These are phyloP conservation scores for Penicillium odoratum DNA, from an alignment of 495 filamentous ascomycete genomes.

Conservation along the genomic window DNA sequence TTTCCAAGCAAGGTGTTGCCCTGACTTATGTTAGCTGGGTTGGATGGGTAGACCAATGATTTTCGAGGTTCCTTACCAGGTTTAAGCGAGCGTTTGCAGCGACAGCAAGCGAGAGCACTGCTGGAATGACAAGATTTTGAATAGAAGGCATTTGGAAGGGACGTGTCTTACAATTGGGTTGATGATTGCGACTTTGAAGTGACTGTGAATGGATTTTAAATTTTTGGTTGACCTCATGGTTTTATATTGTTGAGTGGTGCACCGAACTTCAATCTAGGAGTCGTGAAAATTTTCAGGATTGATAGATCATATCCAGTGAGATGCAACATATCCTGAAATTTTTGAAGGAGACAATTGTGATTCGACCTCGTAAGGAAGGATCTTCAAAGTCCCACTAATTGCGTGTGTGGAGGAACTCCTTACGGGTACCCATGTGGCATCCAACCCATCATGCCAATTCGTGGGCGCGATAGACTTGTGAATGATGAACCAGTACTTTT, in stretches of 20 bases:
- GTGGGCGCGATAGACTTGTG: background rate
- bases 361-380: background rate
- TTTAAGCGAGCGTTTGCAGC: constrained; percentile 4
- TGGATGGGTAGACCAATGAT: background rate
- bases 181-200: background rate
- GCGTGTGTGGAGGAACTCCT: background rate
- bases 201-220: background rate
- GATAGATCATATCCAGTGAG: background rate
- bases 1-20: background rate
- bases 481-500: background rate
- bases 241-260: background rate
- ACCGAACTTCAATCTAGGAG: background rate
- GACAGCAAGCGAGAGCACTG: background rate
- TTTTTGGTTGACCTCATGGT: background rate
- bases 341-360: background rate
- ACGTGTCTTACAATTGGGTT: background rate
- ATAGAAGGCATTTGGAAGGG: constrained; percentile 3
- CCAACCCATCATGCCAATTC: background rate
- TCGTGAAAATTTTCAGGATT: background rate
- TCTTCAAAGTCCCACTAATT: background rate
- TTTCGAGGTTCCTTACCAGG: background rate
- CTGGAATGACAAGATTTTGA: background rate
- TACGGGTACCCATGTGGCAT: background rate
- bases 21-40: background rate
- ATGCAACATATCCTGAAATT: background rate